Base-by-base conservation (phyloP, 352 stramenopile species). In the Globisporangium viniferum region DNA sequence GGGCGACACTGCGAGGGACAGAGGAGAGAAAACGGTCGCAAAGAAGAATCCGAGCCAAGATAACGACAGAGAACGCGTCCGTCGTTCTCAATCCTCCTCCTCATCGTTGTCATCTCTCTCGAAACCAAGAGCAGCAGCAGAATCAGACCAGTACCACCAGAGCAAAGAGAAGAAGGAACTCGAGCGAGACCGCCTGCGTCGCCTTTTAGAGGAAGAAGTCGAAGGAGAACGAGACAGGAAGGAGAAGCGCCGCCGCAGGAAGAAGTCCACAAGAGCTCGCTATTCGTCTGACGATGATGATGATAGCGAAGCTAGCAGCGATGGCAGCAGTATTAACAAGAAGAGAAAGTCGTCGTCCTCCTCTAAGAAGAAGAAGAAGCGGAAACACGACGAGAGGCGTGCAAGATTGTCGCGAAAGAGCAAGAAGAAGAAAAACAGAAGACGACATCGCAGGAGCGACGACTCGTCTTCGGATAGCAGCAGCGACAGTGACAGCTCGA, bases 161-260 rank as follows among this genome's bases (percentile, higher is more conserved):
- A 60, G 5, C 33, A 33, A 22, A 35, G 24, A 2, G 0, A 61
- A 39, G 18, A 73, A 64, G 54, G 68, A 22, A 33, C 36, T 81
- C 1, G 75, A 84, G 53, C 66, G 72, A n/a, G 68, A 81, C 5
- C 75, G 73, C 0, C 66, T 84, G n/a, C 77, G 73, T 6, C 46
- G 24, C 7, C 49, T 84, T 22, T 35, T 82, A 1, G 77, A 84
- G 53, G 71, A 78, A 51, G 75, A 82, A 29, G 67, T 66, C 7
- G 31, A 31, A 20, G 46, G 7, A 5, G 46, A 22, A 48, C 24
- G 41, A 33, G 29, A 31, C 7, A 60, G 1, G 53, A 79, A 70
- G 39, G 60, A 59, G 18, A 65, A 61, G 22, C 56, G 68, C 1
- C 49, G 65, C 39, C 58, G 59, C 20, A n/a, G 44, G 20, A 61